Evolutionary conservation across 805 yeast species (phyloP), one percentile per base, ranked within the genome.

Genomic region (Phaffomyces thermotolerans): DNA sequence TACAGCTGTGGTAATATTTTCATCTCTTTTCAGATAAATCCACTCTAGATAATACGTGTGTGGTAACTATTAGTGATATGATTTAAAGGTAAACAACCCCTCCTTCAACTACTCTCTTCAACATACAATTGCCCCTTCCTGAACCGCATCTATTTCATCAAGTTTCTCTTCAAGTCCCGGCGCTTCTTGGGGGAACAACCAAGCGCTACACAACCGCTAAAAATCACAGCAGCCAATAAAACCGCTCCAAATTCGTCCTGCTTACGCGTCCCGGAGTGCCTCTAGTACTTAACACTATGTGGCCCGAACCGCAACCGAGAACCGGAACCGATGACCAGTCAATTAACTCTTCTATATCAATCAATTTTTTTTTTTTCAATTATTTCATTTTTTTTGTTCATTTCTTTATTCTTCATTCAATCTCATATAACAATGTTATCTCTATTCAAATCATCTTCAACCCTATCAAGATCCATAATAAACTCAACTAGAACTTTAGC

Each of bases 401-500:
- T 27, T 27, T 9, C 5, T 10, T 27, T 3, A 10, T 27, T 10
- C 14, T 10, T 27, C 13, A 27, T 13, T 20, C 15, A 18, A 22
- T 12, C 12, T 9, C n/a, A 12, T 20, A 12, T 12, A 20, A 10
- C 23, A 17, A 35, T 29, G 34, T 34, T 39, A 39, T 15, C 23
- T 35, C 33, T 34, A 15, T 14, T 36, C 33, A 10, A 34, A 37
- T 42, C 45, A 30, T 27, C 29, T 27, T 37, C 32, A 34, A 17
- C 25, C 22, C 24, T 30, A 8, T 15, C 34, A 35, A 42, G 44
- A 42, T 38, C 32, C 36, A 37, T 42, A 42, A 37, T 42, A 33
- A 36, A 38, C 27, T 24, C 50, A 12, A 20, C 46, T 23, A 57
- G 63, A 51, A 45, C 56, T n/a, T 48, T 60, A 15, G 65, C 69